Base-by-base conservation (phyloP, 1,284 basidiomycete genomes). In the Ceratorhiza oryzae-sativae region DNA sequence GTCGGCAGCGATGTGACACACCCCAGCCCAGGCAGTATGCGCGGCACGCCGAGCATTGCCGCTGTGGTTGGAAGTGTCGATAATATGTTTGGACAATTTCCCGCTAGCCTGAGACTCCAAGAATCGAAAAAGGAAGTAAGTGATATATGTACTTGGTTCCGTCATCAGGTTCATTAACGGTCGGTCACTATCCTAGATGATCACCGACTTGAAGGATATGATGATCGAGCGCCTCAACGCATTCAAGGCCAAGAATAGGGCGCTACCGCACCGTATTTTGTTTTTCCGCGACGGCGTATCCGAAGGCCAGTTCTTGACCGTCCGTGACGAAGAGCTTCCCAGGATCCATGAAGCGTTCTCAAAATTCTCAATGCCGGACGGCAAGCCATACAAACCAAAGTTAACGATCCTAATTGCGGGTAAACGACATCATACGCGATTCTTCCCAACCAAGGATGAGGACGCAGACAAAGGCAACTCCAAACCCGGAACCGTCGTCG, bases 1-100 rank as follows among this genome's bases (percentile, higher is more conserved):
- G 86, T 93, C 34, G 92, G 92, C 5, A 91, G 92, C 80, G 92
- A 94, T 77, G 92, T 94, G 15, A 92, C 91, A 0, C 92, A 93
- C 79, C 90, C 91, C 25, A 88, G 73, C 15, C 75, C 73, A 20
- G 73, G 65, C 3, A 75, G 73, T 42, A 30, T 68, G 68, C 72
- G 75, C 34, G 75, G 87, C 10, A 91, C 88, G 1, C 92, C 92
- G 0, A 92, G 90, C 0, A 86, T 94, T 74, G 91, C 91, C 0
- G 92, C 91, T 0, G 89, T 93, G 8, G 92, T 93, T 0, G 91
- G 87, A 4, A 93, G 87, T 4, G 75, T 76, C 36, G 91, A 94
- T 75, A 72, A 71, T 1, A 77, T 82, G n/a, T 91, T 84, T 76
- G 86, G 86, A 0, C 89, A 91, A 74, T 93, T 87, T 78, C 90